Evolutionary conservation across 2,329 filamentous ascomycete genomes (phyloP).

Genomic region (Lasiodiplodia sp.): DNA sequence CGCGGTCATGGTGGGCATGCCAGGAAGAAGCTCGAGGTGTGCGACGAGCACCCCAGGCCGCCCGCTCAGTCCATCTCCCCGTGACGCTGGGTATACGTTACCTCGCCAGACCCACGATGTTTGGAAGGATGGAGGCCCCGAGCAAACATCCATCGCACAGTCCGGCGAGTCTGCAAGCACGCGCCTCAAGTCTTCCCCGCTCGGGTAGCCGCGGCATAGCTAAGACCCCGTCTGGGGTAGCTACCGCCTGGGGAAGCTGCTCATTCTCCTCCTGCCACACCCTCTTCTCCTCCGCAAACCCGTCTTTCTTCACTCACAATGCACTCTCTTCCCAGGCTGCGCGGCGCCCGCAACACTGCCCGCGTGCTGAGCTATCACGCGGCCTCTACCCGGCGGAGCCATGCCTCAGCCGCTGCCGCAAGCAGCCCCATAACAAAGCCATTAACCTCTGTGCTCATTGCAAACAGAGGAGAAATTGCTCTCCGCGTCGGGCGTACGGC

Average conservation of each 20-base stretch:
- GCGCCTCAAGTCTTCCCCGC: slow-evolving; percentile 10
- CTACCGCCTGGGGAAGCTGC: slow-evolving; percentile 33
- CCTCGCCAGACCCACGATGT: neutral
- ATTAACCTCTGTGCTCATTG: slow-evolving; percentile 83
- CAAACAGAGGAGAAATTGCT: slow-evolving; percentile 96
- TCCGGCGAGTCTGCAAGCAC: neutral
- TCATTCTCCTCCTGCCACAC: slow-evolving; percentile 34
- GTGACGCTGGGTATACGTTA: slow-evolving; percentile 10
- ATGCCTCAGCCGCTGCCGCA: slow-evolving; percentile 4
- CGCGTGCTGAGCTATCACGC: slow-evolving; percentile 14
- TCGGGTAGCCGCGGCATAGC: slow-evolving; percentile 28
- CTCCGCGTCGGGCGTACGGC: slow-evolving; percentile 91
- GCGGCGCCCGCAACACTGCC: slow-evolving; percentile 7
- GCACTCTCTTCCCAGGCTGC: slow-evolving; percentile 7
- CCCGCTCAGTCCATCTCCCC: slow-evolving; percentile 1
- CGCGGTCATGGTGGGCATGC: slow-evolving; percentile 4
- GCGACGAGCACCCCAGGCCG: slow-evolving; percentile 5
- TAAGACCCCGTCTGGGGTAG: neutral
- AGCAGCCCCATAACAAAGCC: slow-evolving; percentile 15
- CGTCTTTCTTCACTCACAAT: neutral
- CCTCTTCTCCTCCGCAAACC: neutral
- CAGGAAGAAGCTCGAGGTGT: slow-evolving; percentile 4
- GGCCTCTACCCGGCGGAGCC: slow-evolving; percentile 3
- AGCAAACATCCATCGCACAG: slow-evolving; percentile 5
- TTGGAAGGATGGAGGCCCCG: neutral